These are phyloP conservation scores for Colletotrichum sidae DNA, from an alignment of 2,329 filamentous ascomycete species.

Conservation along the genomic window DNA sequence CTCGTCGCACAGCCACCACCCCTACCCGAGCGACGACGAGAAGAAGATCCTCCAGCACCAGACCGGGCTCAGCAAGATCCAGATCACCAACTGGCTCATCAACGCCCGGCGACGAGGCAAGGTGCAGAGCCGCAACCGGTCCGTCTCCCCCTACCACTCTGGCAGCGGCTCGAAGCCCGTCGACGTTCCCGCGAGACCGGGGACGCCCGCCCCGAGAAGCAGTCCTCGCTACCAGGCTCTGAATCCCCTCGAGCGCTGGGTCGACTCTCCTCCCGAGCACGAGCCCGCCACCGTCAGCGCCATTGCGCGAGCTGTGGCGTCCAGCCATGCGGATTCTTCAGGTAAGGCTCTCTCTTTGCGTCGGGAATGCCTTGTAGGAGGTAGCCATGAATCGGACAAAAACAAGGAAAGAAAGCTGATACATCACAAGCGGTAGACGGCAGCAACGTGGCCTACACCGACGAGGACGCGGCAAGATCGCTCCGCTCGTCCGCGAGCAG, in stretches of 20 bases:
- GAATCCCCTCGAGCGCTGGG: constrained; percentile 32
- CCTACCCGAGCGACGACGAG: constrained; percentile 30
- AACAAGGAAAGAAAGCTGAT: neutral
- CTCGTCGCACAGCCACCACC: constrained; percentile 21
- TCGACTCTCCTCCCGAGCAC: constrained; percentile 41
- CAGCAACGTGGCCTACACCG: constrained; percentile 12
- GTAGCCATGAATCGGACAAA: neutral
- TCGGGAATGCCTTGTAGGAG: no score
- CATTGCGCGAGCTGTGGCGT: constrained; percentile 39
- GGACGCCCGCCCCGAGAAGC: constrained; percentile 15
- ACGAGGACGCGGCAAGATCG: constrained; percentile 17
- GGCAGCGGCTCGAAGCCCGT: constrained; percentile 35
- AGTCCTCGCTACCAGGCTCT: constrained; percentile 22
- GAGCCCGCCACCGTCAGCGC: constrained; percentile 40
- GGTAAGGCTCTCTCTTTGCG: constrained; percentile 33
- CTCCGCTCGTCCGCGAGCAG: constrained; percentile 40
- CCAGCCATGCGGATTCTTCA: constrained; percentile 29
- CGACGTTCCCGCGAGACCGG: constrained; percentile 25
- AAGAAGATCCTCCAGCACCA: constrained; percentile 24
- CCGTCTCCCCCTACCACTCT: constrained; percentile 42
- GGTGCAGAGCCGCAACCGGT: constrained; percentile 53
- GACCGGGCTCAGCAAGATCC: constrained; percentile 33
- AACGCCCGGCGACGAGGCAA: constrained; percentile 51
- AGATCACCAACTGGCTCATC: constrained; percentile 34
- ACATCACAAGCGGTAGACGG: constrained; percentile 17